Evolutionary conservation across 371 early-diverging fungal genomes (phyloP).

Genomic region (Umbelopsis sp.): DNA sequence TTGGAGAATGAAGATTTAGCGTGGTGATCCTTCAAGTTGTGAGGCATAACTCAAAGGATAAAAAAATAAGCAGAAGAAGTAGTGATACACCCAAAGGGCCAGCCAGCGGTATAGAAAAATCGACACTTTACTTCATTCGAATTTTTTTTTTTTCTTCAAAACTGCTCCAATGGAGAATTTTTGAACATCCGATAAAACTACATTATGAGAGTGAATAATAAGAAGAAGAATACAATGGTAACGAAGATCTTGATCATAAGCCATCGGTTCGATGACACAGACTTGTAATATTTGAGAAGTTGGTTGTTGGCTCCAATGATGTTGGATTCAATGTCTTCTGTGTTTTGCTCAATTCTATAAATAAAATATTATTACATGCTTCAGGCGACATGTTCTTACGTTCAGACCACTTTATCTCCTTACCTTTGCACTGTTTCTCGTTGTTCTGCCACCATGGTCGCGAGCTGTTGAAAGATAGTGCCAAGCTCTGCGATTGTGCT

Average conservation of each 20-base stretch:
- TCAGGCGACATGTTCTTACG: background rate
- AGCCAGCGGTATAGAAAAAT: background rate
- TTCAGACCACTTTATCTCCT: background rate
- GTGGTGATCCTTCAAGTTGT: background rate
- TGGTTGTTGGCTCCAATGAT: constrained; percentile 91
- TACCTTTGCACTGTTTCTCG: constrained; percentile 92
- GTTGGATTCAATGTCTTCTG: constrained; percentile 90
- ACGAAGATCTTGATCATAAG: constrained; percentile 94
- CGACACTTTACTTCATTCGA: constrained; percentile 4
- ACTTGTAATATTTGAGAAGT: constrained; percentile 87
- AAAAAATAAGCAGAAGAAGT: too few relatives aligned
- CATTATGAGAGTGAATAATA: constrained; percentile 49
- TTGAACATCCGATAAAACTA: constrained; percentile 25
- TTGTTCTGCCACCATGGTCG: constrained; percentile 93
- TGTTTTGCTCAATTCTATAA: constrained; percentile 91
- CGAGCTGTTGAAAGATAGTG: constrained; percentile 92
- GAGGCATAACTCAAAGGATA: background rate
- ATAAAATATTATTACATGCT: background rate
- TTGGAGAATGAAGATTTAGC: background rate
- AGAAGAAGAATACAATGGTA: constrained; percentile 71
- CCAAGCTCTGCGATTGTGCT: constrained; percentile 97
- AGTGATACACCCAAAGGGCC: too few relatives aligned
- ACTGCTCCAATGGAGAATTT: constrained; percentile 13
- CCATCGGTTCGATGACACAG: constrained; percentile 92
- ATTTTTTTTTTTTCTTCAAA: constrained; percentile 1